Conservation (phyloP, 108 stramenopile genomes). For the Stephanodiscus minutulus region DNA sequence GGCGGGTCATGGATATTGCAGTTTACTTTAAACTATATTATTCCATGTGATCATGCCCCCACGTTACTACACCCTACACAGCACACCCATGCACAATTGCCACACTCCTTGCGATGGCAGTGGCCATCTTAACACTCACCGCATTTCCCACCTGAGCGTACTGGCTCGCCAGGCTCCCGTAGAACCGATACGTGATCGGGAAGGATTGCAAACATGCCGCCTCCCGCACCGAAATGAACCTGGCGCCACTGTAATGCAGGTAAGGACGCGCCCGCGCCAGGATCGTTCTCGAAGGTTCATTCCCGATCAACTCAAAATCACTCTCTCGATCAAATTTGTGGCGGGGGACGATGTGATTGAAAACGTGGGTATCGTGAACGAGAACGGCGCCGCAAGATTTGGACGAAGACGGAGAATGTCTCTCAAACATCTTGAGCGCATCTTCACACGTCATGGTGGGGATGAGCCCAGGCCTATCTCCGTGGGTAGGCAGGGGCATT, state of each 20-base stretch:
- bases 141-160: slow-evolving; percentile 63
- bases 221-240: slow-evolving; percentile 52
- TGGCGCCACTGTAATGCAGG: slow-evolving; percentile 46
- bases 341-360: slow-evolving; percentile 33
- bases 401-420: slow-evolving; percentile 18
- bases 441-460: slow-evolving; percentile 42
- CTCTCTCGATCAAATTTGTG: slow-evolving; percentile 4
- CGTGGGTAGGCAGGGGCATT: slow-evolving; percentile 52
- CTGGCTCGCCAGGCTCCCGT: slow-evolving; percentile 37
- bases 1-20: too few relatives aligned
- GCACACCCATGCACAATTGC: slow-evolving; percentile 36
- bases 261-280: slow-evolving; percentile 29
- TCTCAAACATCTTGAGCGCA: slow-evolving; percentile 52
- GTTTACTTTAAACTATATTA: too few relatives aligned
- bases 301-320: slow-evolving; percentile 16
- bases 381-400: neutral
- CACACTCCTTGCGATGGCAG: slow-evolving; percentile 50
- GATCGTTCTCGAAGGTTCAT: slow-evolving; percentile 54
- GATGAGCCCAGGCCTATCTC: slow-evolving; percentile 30
- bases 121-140: slow-evolving; percentile 54
- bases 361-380: neutral
- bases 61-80: neutral
- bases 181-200: slow-evolving; percentile 52
- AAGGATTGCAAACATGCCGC: slow-evolving; percentile 58
- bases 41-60: neutral